Evolutionary conservation across 2,329 filamentous ascomycete genomes (phyloP).

Genomic region (Mycogone perniciosa): DNA sequence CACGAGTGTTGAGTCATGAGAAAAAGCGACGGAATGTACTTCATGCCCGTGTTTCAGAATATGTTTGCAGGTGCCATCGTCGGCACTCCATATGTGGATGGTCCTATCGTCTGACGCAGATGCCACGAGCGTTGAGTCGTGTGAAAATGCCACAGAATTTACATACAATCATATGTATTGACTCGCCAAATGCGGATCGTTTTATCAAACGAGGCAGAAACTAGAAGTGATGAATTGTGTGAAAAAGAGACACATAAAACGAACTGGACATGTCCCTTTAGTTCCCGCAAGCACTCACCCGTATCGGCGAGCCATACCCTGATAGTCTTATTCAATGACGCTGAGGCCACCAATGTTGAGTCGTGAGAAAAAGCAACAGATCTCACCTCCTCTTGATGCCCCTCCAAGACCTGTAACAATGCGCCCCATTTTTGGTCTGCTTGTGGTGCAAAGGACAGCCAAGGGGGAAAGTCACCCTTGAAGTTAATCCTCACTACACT

Average conservation of each 20-base stretch:
- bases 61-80: background rate
- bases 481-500: background rate
- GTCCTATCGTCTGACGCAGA: background rate
- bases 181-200: too few relatives aligned
- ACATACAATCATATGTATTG: too few relatives aligned
- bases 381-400: background rate
- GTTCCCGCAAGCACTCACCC: too few relatives aligned
- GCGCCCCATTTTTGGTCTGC: background rate
- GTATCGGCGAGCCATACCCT: too few relatives aligned
- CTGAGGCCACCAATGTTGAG: too few relatives aligned
- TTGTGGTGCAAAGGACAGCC: background rate
- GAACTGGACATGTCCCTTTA: too few relatives aligned
- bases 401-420: background rate
- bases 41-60: background rate
- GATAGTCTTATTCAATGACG: too few relatives aligned
- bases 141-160: background rate
- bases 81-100: background rate
- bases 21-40: background rate
- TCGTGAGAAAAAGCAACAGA: too few relatives aligned
- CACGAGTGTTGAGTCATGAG: background rate
- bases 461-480: background rate
- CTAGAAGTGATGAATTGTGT: too few relatives aligned
- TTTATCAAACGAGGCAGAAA: too few relatives aligned
- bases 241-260: too few relatives aligned
- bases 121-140: background rate